Evolutionary conservation across 495 filamentous ascomycete genomes (phyloP).

Genomic region (Hypoxylon trugodes): DNA sequence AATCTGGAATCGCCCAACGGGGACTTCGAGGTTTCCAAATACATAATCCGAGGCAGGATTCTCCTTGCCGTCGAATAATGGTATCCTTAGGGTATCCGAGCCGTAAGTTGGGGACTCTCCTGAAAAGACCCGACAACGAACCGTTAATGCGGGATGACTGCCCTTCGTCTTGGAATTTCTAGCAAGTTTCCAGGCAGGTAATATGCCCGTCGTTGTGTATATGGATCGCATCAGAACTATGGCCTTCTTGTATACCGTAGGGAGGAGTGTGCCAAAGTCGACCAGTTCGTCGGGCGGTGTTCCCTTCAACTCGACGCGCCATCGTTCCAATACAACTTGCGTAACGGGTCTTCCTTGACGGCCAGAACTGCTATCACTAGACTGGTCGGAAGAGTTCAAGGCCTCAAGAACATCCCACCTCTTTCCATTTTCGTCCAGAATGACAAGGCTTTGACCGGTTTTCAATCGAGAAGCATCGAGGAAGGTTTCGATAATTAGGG

Average conservation of each 20-base stretch:
- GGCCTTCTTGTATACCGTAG: slow-evolving; percentile 93
- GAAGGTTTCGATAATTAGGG: slow-evolving; percentile 89
- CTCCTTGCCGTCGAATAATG: slow-evolving; percentile 71
- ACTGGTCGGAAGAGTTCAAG: slow-evolving; percentile 69
- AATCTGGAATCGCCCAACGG: slow-evolving; percentile 82
- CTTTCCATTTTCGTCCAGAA: slow-evolving; percentile 87
- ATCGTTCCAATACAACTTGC: slow-evolving; percentile 88
- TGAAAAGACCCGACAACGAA: slow-evolving; percentile 79
- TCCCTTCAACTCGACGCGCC: slow-evolving; percentile 80
- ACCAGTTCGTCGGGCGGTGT: slow-evolving; percentile 58
- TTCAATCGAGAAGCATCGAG: slow-evolving; percentile 83
- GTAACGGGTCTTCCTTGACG: slow-evolving; percentile 55
- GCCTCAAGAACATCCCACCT: slow-evolving; percentile 91
- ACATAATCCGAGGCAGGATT: slow-evolving; percentile 77
- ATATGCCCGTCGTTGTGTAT: slow-evolving; percentile 81
- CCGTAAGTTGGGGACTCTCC: slow-evolving; percentile 61
- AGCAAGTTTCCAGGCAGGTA: slow-evolving; percentile 89
- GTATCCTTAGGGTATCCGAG: slow-evolving; percentile 73
- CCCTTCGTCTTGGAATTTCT: slow-evolving; percentile 73
- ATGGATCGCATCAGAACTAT: slow-evolving; percentile 94
- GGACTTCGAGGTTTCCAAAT: slow-evolving; percentile 83
- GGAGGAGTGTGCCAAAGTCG: slow-evolving; percentile 75
- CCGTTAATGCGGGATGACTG: slow-evolving; percentile 68
- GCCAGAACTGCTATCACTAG: slow-evolving; percentile 58
- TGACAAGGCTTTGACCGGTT: slow-evolving; percentile 84